A percentile compares a stretch with the other conserved stretches of the same genome.
Evolutionary conservation across 805 yeast genomes (phyloP).

Genomic region (Suhomyces kilbournensis): DNA sequence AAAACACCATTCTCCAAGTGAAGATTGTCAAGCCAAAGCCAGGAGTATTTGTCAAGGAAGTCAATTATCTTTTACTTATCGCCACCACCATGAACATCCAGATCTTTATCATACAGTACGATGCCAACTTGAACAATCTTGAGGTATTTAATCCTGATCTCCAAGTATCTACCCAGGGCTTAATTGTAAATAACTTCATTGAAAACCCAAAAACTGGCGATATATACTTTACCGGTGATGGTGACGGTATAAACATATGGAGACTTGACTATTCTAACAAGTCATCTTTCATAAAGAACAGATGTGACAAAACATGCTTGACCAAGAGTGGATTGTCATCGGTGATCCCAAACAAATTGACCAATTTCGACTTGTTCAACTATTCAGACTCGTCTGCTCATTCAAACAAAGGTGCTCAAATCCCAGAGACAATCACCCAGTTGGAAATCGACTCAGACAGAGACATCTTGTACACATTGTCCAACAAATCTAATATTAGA

Average conservation of each 20-base stretch:
- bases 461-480: slow-evolving; percentile 73
- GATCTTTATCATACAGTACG: slow-evolving; percentile 67
- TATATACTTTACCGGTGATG: slow-evolving; percentile 78
- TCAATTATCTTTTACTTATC: slow-evolving; percentile 68
- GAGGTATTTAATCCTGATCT: slow-evolving; percentile 81
- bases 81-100: slow-evolving; percentile 80
- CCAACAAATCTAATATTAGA: slow-evolving; percentile 77
- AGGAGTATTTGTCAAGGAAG: slow-evolving; percentile 74
- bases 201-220: slow-evolving; percentile 66
- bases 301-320: slow-evolving; percentile 78
- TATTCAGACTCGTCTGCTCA: slow-evolving; percentile 14
- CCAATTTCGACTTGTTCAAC: slow-evolving; percentile 32
- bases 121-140: slow-evolving; percentile 42
- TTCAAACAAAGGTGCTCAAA: slow-evolving; percentile 11
- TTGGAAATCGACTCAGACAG: slow-evolving; percentile 75
- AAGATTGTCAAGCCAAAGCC: slow-evolving; percentile 77
- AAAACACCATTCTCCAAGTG: slow-evolving; percentile 73
- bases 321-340: slow-evolving; percentile 57
- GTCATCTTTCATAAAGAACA: slow-evolving; percentile 83
- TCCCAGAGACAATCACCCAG: slow-evolving; percentile 60
- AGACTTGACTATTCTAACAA: slow-evolving; percentile 78
- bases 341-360: slow-evolving; percentile 36
- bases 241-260: slow-evolving; percentile 81
- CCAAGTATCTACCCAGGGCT: slow-evolving; percentile 75
- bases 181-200: slow-evolving; percentile 62